Evolutionary conservation across 768 basidiomycete genomes (phyloP).

Genomic region (Lentinula boryana): DNA sequence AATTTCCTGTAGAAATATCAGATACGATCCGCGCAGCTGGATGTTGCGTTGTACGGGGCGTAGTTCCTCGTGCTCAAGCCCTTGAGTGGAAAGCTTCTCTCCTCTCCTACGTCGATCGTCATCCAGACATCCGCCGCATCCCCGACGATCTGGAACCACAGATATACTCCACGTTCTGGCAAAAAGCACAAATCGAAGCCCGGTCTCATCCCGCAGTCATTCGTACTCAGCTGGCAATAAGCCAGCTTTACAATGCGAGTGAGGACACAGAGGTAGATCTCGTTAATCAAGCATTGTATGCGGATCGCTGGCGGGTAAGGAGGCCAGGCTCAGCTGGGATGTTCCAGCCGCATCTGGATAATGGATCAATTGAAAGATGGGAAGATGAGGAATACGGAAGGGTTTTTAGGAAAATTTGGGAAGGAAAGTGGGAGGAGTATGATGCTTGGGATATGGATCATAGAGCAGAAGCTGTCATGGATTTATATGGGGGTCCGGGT

Average conservation of each 20-base stretch:
- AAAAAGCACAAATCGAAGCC: not conserved
- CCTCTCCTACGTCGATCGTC: not conserved
- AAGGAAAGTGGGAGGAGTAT: not conserved
- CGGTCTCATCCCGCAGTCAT: not conserved
- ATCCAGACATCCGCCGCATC: not conserved
- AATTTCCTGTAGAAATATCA: not conserved
- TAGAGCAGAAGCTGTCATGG: not conserved
- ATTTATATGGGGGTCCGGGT: not conserved
- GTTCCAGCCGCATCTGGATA: not conserved
- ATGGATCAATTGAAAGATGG: constrained; percentile 1
- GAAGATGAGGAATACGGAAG: not conserved
- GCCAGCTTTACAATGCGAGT: not conserved
- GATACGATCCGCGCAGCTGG: not conserved
- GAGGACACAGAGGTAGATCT: not conserved
- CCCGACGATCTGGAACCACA: not conserved
- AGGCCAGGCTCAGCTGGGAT: not conserved
- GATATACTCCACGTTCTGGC: not conserved
- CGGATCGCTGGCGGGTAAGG: not conserved
- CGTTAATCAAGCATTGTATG: not conserved
- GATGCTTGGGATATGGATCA: constrained; percentile 3
- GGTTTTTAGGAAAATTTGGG: not conserved
- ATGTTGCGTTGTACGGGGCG: not conserved
- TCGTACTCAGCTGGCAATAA: not conserved
- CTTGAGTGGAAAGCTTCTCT: not conserved
- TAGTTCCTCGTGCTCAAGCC: not conserved